Percentiles rank a stretch among this genome's conserved stretches.
These are phyloP conservation scores for Eucalyptus coolabah DNA, from an alignment of 345 rosid genomes.

Conservation along the genomic window DNA sequence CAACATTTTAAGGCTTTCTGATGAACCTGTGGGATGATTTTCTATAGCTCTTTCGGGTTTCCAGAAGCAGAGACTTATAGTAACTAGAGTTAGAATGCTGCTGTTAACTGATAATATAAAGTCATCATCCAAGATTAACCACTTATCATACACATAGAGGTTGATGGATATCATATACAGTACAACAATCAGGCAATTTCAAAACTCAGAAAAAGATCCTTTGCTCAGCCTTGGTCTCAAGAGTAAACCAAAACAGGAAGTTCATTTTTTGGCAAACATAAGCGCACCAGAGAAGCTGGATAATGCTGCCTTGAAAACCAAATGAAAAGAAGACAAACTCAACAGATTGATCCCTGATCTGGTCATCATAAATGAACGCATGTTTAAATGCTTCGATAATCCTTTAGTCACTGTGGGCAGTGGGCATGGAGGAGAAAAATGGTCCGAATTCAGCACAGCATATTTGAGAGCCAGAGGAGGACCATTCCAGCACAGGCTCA, in stretches of 20 bases:
- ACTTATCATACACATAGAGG: neutral
- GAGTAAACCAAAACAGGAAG: neutral
- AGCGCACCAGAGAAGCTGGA: neutral
- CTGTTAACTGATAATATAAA: neutral
- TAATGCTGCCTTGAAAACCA: neutral
- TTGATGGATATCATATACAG: neutral
- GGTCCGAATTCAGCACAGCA: neutral
- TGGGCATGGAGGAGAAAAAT: neutral
- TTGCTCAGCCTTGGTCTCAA: neutral
- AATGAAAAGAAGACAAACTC: neutral
- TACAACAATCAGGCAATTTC: neutral
- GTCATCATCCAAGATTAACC: neutral
- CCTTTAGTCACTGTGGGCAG: neutral
- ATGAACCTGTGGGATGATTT: neutral
- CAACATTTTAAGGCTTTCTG: neutral
- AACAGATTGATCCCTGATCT: neutral
- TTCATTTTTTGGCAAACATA: neutral
- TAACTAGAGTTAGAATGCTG: neutral
- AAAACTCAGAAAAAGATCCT: neutral
- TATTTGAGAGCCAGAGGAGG: neutral
- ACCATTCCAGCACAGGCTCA: neutral
- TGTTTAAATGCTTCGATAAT: neutral
- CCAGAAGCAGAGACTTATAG: neutral
- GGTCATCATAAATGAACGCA: neutral
- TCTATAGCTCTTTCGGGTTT: neutral